Percentiles rank a stretch among this genome's conserved stretches.
Conservation (phyloP, 2,329 filamentous ascomycete genomes). For the Colletotrichum zoysiae region DNA sequence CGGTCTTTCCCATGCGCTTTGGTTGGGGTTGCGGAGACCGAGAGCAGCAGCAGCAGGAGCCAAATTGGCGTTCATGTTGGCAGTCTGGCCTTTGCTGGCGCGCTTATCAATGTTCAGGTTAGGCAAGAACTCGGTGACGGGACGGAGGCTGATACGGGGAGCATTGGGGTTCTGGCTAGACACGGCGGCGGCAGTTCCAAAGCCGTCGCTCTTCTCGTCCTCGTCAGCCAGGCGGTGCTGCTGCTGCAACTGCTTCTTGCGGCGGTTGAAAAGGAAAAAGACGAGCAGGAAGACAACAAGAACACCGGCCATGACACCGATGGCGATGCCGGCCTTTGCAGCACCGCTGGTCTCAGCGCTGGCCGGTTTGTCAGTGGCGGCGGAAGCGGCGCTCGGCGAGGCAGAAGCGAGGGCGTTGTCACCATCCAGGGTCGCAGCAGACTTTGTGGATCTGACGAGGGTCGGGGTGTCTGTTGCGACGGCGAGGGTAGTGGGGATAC, state of each 20-base stretch:
- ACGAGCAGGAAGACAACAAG: slow-evolving; percentile 75
- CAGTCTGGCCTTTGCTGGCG: slow-evolving; percentile 59
- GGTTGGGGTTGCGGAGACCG: slow-evolving; percentile 48
- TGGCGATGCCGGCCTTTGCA: slow-evolving; percentile 83
- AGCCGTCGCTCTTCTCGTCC: slow-evolving; percentile 73
- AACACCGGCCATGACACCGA: slow-evolving; percentile 81
- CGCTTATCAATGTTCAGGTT: slow-evolving; percentile 68
- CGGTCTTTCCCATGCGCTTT: slow-evolving; percentile 63
- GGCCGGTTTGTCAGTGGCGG: slow-evolving; percentile 39
- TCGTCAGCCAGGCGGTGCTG: slow-evolving; percentile 60
- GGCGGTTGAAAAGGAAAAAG: slow-evolving; percentile 77
- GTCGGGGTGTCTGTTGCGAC: slow-evolving; percentile 46
- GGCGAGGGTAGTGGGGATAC: slow-evolving; percentile 45
- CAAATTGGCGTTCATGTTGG: slow-evolving; percentile 53
- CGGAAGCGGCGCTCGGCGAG: slow-evolving; percentile 42
- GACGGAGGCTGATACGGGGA: slow-evolving; percentile 86
- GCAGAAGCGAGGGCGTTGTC: slow-evolving; percentile 43
- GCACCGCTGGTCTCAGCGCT: slow-evolving; percentile 42
- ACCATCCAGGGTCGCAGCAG: slow-evolving; percentile 44
- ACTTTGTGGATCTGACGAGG: slow-evolving; percentile 49
- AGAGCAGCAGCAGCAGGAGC: slow-evolving; percentile 49
- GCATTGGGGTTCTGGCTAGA: slow-evolving; percentile 65
- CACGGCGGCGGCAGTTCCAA: slow-evolving; percentile 48
- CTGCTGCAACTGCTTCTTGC: slow-evolving; percentile 74
- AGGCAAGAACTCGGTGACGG: slow-evolving; percentile 85